Percentiles rank a stretch among this genome's conserved stretches.
Conservation (phyloP, 2,329 filamentous ascomycete species). For the Neoscytalidium dimidiatum region DNA sequence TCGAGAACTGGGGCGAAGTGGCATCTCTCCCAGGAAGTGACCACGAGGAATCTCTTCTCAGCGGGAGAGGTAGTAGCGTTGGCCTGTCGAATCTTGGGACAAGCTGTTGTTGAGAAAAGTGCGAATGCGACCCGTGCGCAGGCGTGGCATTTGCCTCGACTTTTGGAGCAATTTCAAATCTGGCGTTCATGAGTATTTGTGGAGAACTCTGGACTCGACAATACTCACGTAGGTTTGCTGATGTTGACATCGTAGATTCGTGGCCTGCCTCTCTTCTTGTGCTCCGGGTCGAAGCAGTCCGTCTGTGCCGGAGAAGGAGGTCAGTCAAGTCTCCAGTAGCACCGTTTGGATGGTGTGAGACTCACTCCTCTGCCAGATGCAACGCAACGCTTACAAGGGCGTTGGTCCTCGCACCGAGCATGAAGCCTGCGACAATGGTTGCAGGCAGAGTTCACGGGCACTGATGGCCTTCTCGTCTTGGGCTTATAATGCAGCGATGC, state of each 20-base stretch:
- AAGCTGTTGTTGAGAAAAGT: background rate
- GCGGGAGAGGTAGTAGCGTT: background rate
- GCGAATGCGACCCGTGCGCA: background rate
- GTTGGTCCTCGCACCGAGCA: slow-evolving; percentile 5
- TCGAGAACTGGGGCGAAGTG: background rate
- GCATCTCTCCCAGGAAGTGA: background rate
- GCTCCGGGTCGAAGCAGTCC: slow-evolving; percentile 7
- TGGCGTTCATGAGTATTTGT: background rate
- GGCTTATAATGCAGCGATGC: background rate
- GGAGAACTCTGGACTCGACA: background rate
- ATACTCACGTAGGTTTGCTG: background rate
- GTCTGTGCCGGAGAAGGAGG: background rate
- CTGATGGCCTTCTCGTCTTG: background rate
- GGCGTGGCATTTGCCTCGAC: background rate
- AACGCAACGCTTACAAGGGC: background rate
- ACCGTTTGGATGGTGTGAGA: background rate
- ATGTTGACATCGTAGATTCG: slow-evolving; percentile 3
- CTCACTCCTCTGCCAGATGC: slow-evolving; percentile 4
- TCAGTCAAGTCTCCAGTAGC: background rate
- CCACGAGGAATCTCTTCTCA: background rate
- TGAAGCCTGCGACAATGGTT: slow-evolving; percentile 12
- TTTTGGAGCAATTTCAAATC: slow-evolving; percentile 7
- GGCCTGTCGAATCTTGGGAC: background rate
- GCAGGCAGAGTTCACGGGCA: slow-evolving; percentile 8
- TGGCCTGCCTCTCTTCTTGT: slow-evolving; percentile 10